Evolutionary conservation across 116 monocot genomes (phyloP).

Genomic region (Papilionanthe hybrid): DNA sequence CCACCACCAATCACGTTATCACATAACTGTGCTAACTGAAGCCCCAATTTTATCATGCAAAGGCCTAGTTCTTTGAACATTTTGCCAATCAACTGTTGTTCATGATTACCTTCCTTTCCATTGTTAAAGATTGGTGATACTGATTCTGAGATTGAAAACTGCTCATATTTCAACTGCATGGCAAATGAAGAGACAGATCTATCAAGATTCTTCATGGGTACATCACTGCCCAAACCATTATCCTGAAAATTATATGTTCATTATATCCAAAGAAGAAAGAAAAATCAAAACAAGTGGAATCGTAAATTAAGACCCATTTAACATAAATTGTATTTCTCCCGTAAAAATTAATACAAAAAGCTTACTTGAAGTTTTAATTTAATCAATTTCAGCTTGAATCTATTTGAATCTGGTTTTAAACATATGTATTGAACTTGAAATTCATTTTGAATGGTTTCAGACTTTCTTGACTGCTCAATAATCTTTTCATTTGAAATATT

Average conservation of each 20-base stretch:
- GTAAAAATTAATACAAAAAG: not conserved
- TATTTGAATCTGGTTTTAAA: not conserved
- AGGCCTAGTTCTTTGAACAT: slow-evolving; percentile 60
- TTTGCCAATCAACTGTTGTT: slow-evolving; percentile 47
- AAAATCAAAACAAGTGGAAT: not conserved
- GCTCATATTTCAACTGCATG: slow-evolving; percentile 42
- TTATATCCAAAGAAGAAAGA: not conserved
- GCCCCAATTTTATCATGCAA: slow-evolving; percentile 86
- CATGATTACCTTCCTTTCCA: slow-evolving; percentile 8
- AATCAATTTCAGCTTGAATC: not conserved
- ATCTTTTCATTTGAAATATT: not conserved
- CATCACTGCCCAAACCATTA: slow-evolving; percentile 91
- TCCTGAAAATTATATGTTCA: slow-evolving; percentile 32
- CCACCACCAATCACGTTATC: slow-evolving; percentile 52
- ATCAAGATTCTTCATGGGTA: slow-evolving; percentile 68
- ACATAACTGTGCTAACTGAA: slow-evolving; percentile 66
- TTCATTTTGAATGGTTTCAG: not conserved
- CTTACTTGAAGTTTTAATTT: not conserved
- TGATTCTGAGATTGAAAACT: slow-evolving; percentile 11
- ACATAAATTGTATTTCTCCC: not conserved
- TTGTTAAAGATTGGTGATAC: slow-evolving; percentile 1
- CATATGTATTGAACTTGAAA: not conserved
- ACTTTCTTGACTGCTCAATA: not conserved
- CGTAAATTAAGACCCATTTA: not conserved
- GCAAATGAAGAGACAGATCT: slow-evolving; percentile 87